These are phyloP conservation scores for Leonotis leonurus DNA, from an alignment of 257 asterid genomes.

Conservation along the genomic window DNA sequence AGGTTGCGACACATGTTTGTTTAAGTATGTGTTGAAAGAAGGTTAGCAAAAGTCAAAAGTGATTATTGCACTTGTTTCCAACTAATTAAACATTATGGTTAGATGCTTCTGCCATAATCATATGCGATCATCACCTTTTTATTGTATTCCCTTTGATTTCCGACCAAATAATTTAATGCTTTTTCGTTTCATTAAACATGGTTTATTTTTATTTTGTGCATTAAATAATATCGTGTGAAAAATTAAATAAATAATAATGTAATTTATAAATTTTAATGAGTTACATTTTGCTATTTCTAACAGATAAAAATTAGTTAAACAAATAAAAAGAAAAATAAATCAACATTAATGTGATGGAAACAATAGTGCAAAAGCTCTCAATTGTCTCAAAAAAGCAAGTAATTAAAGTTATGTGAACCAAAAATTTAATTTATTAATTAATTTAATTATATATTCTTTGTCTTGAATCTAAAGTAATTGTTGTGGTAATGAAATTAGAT, in stretches of 20 bases:
- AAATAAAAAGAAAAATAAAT: no score
- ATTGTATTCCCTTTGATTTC: conserved; percentile 18
- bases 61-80: conserved; percentile 29
- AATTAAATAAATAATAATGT: no score
- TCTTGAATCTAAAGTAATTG: background rate
- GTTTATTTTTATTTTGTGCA: no score
- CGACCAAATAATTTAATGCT: conserved; percentile 45
- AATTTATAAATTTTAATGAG: no score
- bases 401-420: conserved; percentile 18
- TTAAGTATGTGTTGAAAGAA: conserved; percentile 4
- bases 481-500: background rate
- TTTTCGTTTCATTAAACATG: no score
- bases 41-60: conserved; percentile 36
- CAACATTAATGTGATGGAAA: no score
- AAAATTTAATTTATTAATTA: background rate
- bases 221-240: no score
- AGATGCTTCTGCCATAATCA: conserved; percentile 8
- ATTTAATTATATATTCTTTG: background rate
- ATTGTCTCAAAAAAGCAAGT: conserved; percentile 3
- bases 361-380: no score
- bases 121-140: background rate
- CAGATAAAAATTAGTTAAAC: no score
- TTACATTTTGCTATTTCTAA: no score
- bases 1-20: background rate
- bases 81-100: conserved; percentile 13